Conservation (phyloP, 2,329 filamentous ascomycete genomes). For the Xylaria sp. region DNA sequence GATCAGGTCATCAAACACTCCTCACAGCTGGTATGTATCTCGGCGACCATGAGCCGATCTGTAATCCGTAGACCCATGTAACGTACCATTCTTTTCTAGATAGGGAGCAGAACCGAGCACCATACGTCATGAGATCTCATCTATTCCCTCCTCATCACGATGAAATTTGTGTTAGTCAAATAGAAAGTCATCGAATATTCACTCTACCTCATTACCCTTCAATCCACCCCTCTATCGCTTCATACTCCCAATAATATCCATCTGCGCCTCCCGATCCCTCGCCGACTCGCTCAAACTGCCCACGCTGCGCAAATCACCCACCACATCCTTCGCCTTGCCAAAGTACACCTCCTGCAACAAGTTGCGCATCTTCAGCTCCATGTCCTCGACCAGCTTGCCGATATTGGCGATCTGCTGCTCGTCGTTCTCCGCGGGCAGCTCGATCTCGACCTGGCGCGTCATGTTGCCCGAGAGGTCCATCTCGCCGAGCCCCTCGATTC, state of each 20-base stretch:
- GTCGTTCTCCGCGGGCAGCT: slow-evolving; percentile 83
- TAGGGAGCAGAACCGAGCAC: too few relatives aligned
- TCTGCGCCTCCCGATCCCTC: slow-evolving; percentile 76
- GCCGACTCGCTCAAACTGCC: slow-evolving; percentile 78
- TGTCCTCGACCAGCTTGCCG: slow-evolving; percentile 90
- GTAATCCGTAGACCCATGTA: too few relatives aligned
- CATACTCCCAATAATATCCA: slow-evolving; percentile 73
- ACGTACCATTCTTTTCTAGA: too few relatives aligned
- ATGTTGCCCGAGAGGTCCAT: slow-evolving; percentile 96
- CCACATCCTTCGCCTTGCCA: slow-evolving; percentile 97
- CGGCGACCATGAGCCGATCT: too few relatives aligned
- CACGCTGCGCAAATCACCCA: slow-evolving; percentile 87
- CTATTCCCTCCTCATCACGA: too few relatives aligned
- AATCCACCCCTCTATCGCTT: slow-evolving; percentile 14
- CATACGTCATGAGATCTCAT: too few relatives aligned
- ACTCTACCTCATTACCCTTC: not conserved
- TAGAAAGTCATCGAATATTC: not conserved
- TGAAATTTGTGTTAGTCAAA: too few relatives aligned
- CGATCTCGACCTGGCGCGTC: slow-evolving; percentile 92
- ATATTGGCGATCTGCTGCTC: slow-evolving; percentile 94
- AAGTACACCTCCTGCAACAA: slow-evolving; percentile 98
- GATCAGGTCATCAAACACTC: too few relatives aligned
- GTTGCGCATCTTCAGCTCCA: slow-evolving; percentile 99
- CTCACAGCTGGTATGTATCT: too few relatives aligned
- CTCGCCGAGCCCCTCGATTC: slow-evolving; percentile 56